Evolutionary conservation across 805 yeast genomes (phyloP).

Genomic region (Candida coleopterorum): DNA sequence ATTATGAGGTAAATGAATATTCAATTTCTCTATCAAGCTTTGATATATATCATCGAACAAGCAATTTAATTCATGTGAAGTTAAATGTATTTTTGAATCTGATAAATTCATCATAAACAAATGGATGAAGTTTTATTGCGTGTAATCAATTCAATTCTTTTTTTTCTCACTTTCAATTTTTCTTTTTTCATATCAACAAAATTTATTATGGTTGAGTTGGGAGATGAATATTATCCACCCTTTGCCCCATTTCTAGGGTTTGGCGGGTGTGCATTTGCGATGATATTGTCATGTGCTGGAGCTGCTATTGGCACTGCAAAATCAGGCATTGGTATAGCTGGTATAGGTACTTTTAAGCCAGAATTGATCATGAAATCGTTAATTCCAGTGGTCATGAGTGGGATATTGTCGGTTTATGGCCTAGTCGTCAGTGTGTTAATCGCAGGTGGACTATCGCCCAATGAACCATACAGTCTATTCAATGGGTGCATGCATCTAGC

Average conservation of each 20-base stretch:
- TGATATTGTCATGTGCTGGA: constrained; percentile 90
- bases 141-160: no score
- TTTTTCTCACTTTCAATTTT: not conserved
- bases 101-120: constrained; percentile 14
- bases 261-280: constrained; percentile 94
- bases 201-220: constrained; percentile 25
- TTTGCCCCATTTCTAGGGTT: constrained; percentile 97
- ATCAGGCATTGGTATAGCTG: constrained; percentile 96
- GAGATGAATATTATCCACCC: constrained; percentile 69
- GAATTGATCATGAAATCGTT: constrained; percentile 93
- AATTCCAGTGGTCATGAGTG: constrained; percentile 97
- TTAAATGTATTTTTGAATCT: constrained; percentile 40
- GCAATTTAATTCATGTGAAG: constrained; percentile 48
- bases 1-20: constrained; percentile 43
- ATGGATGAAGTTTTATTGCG: no score
- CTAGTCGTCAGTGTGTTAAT: constrained; percentile 93
- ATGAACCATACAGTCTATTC: constrained; percentile 75
- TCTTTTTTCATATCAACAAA: not conserved
- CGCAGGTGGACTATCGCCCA: constrained; percentile 83
- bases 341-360: constrained; percentile 96
- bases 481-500: constrained; percentile 98
- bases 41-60: constrained; percentile 41
- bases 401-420: constrained; percentile 95
- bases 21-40: constrained; percentile 42
- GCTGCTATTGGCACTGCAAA: constrained; percentile 99